Percentiles rank a stretch among this genome's conserved stretches.
phyloP scores from a whole-genome alignment of 495 filamentous ascomycete species.

The Pseudoneurospora amorphoporcata region DNA sequence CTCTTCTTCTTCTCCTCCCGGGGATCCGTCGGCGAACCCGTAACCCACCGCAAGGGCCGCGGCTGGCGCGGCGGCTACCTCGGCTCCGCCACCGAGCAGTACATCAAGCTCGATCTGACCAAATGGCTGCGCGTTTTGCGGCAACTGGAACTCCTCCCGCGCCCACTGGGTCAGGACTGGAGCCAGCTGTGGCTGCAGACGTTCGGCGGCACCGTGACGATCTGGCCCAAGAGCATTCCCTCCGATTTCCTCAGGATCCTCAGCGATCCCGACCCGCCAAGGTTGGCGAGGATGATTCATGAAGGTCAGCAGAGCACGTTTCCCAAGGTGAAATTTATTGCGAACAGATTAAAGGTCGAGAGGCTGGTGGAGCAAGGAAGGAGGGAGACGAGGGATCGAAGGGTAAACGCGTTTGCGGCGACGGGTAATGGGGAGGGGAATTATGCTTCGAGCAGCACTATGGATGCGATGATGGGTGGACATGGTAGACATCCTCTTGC shows the following conservation, averaged over 20 bases:
- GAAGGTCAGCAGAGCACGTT: slow-evolving; percentile 79
- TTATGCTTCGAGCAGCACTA: background rate
- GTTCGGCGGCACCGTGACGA: slow-evolving; percentile 89
- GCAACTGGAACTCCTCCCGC: slow-evolving; percentile 82
- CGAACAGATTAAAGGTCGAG: slow-evolving; percentile 78
- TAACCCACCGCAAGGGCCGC: slow-evolving; percentile 85
- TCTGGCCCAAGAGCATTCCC: slow-evolving; percentile 71
- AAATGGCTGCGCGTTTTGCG: slow-evolving; percentile 95
- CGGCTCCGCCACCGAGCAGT: slow-evolving; percentile 84
- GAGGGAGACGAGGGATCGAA: slow-evolving; percentile 43
- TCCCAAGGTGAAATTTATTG: slow-evolving; percentile 82
- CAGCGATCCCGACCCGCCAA: slow-evolving; percentile 62
- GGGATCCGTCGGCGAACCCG: slow-evolving; percentile 81
- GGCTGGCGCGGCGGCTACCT: slow-evolving; percentile 96
- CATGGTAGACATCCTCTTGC: background rate
- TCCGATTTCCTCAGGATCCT: slow-evolving; percentile 82
- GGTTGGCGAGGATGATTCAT: slow-evolving; percentile 78
- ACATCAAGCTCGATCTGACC: slow-evolving; percentile 85
- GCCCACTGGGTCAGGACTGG: slow-evolving; percentile 93
- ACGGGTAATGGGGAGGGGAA: background rate
- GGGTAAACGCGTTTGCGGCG: slow-evolving; percentile 8
- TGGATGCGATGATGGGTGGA: background rate
- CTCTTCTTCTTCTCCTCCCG: slow-evolving; percentile 96
- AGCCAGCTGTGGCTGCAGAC: slow-evolving; percentile 88
- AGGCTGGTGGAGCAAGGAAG: slow-evolving; percentile 66